Base-by-base conservation (phyloP, 495 filamentous ascomycete genomes). In the Polyplosphaeria fusca region DNA sequence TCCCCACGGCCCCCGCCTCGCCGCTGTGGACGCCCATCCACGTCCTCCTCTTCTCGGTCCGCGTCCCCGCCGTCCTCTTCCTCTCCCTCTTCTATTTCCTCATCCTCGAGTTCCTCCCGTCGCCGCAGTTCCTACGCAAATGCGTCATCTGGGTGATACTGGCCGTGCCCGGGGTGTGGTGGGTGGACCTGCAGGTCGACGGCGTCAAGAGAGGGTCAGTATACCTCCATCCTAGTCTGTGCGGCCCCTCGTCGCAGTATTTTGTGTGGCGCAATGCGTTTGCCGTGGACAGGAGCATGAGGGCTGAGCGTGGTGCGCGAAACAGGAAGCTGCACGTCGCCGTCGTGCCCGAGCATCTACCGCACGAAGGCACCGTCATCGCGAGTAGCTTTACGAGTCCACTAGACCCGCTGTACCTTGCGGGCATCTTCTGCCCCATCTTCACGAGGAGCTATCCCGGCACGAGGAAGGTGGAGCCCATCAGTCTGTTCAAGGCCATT, bases 111-210 rank as follows among this genome's bases (percentile, higher is more conserved):
- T 89, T 84, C 81, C 79, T 96, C 1, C 91, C 90, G 0, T 82
- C 95, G n/a, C 89, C 88, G 0, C 82, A 82, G 9, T 68, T 89
- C 30, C 71, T 78, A 12, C 88, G 89, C 67, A 97, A 96, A 70
- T 83, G 89, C 14, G 77, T 85, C 35, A 68, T 97, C 25, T 97
- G 94, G 92, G 77, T 82, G 42, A 81, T 97, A 39, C 78, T 99
- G 16, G 85, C 82, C 26, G 85, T 91, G 20, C 88, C 90, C 0
- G 91, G 91, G 18, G 85, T 96, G 32, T 97, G 93, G 92, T 97
- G 92, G 91, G 86, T 96, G 45, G 93, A 97, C 71, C 77, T 99
- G 0, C 91, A 96, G 64, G 86, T 99, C 38, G 93, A 97, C 68
- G 90, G 91, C 26, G 93, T 99, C 30, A 86, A 86, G 71, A 90